phyloP scores from a whole-genome alignment of 768 basidiomycete genomes.

The Pleurotus citrinopileatus region DNA sequence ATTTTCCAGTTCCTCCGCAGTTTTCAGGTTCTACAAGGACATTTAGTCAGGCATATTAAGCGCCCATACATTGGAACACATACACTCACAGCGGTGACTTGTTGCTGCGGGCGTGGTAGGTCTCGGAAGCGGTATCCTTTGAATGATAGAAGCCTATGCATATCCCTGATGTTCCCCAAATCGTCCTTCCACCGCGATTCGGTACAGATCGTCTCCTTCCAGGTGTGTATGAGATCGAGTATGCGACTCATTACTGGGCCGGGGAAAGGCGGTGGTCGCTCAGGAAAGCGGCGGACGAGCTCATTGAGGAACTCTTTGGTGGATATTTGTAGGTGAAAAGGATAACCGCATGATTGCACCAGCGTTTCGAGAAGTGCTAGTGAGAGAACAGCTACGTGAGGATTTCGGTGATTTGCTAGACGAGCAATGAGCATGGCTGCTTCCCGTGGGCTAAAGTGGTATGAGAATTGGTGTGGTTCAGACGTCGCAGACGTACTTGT shows the following conservation, averaged over 20 bases:
- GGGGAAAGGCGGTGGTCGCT: slow-evolving; percentile 93
- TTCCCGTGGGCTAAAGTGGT: slow-evolving; percentile 74
- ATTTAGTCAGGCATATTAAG: background rate
- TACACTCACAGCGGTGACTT: slow-evolving; percentile 37
- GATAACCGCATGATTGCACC: slow-evolving; percentile 94
- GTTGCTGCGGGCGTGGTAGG: slow-evolving; percentile 27
- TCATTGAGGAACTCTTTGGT: slow-evolving; percentile 99
- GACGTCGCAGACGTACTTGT: slow-evolving; percentile 60
- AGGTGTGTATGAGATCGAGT: slow-evolving; percentile 86
- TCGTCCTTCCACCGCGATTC: slow-evolving; percentile 95
- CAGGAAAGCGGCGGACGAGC: slow-evolving; percentile 95
- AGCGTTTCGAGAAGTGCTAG: slow-evolving; percentile 87
- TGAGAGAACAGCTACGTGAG: slow-evolving; percentile 85
- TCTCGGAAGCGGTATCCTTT: slow-evolving; percentile 87
- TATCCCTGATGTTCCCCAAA: slow-evolving; percentile 94
- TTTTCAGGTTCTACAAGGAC: slow-evolving; percentile 75
- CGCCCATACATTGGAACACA: slow-evolving; percentile 22
- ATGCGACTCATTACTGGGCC: slow-evolving; percentile 94
- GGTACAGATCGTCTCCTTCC: slow-evolving; percentile 92
- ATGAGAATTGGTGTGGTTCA: slow-evolving; percentile 6
- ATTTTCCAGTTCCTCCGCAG: slow-evolving; percentile 92
- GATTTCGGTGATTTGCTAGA: slow-evolving; percentile 89
- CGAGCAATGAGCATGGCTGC: slow-evolving; percentile 83
- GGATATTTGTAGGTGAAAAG: slow-evolving; percentile 93
- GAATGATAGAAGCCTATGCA: slow-evolving; percentile 92